Evolutionary conservation across 2,329 filamentous ascomycete species (phyloP), one percentile per base, ranked within the genome.

Genomic region (Ceratocystiopsis sp.): DNA sequence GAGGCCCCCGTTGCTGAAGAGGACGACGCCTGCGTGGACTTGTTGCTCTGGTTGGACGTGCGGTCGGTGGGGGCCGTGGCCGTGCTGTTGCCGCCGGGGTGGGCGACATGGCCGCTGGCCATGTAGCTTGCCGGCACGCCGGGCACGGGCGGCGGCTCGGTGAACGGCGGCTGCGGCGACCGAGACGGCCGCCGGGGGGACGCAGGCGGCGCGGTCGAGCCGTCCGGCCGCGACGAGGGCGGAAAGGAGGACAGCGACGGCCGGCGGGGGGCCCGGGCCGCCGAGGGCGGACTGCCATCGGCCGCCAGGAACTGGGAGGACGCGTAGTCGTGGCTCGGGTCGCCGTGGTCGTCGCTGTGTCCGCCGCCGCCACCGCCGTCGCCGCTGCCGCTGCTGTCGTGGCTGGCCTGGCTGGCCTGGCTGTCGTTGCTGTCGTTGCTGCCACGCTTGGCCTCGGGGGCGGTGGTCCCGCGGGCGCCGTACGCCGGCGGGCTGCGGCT

Each of bases 191-290:
- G 66, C 46, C 37, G 42, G 9, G 42, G 34, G n/a, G 63, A 69
- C 53, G 55, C 57, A 52, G 65, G 64, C 44, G 72, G 75, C 64
- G 75, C 70, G 53, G 73, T 65, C 44, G 73, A 76, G 41, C 67
- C 36, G 43, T 43, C 63, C 39, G 71, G 70, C 45, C 71, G 66
- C 41, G 74, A 73, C 12, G 70, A 64, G 4, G 42, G 16, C 32
- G 69, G 71, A 53, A 79, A 75, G 37, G 76, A 80, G 21, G 75
- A 73, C 40, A 80, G 61, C n/a, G 78, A 81, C 37, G 71, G 67
- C 53, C 68, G 63, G 53, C 68, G 62, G 45, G 64, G 61, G 52
- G 60, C 61, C 35, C 61, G 44, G 53, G 49, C 49, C 37, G 50
- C 39, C 41, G 49, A 45, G 3, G 35, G 18, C 13, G 43, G 43